These are phyloP conservation scores for Diutina rugosa DNA, from an alignment of 1,139 yeast genomes.

Conservation along the genomic window DNA sequence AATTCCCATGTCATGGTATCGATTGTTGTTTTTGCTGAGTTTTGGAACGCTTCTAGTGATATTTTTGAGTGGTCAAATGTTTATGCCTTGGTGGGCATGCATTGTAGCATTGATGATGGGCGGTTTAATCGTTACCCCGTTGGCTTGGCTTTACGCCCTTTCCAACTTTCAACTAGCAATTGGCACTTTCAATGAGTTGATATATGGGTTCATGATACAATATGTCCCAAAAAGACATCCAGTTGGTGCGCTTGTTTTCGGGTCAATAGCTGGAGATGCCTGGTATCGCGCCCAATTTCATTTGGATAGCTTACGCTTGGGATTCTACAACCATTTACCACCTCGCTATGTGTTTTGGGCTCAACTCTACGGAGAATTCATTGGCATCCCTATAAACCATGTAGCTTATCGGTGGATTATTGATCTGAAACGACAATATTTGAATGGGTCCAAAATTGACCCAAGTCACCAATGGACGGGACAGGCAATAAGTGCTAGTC, in stretches of 20 bases:
- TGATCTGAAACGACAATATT: constrained; percentile 20
- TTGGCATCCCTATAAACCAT: constrained; percentile 39
- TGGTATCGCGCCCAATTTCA: constrained; percentile 42
- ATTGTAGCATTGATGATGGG: constrained; percentile 31
- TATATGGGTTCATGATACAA: constrained; percentile 34
- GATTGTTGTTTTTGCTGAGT: constrained; percentile 18
- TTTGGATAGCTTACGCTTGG: constrained; percentile 34
- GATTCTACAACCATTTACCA: constrained; percentile 35
- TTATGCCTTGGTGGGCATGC: constrained; percentile 39
- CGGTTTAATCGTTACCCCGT: constrained; percentile 31
- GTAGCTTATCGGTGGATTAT: constrained; percentile 34
- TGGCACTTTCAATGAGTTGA: constrained; percentile 37
- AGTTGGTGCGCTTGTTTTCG: constrained; percentile 35
- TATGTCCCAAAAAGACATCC: constrained; percentile 20
- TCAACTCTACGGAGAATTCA: constrained; percentile 33
- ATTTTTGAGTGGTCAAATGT: constrained; percentile 23
- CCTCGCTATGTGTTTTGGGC: constrained; percentile 34
- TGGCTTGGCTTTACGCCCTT: constrained; percentile 37
- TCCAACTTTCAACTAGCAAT: constrained; percentile 39
- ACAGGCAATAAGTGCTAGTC: constrained; percentile 24
- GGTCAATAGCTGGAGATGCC: constrained; percentile 39
- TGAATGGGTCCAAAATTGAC: constrained; percentile 24
- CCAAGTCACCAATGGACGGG: constrained; percentile 44
- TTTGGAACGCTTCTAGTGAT: constrained; percentile 20
- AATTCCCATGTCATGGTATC: constrained; percentile 32